Evolutionary conservation across 2,329 filamentous ascomycete species (phyloP).

Genomic region (Penicillium sp.): DNA sequence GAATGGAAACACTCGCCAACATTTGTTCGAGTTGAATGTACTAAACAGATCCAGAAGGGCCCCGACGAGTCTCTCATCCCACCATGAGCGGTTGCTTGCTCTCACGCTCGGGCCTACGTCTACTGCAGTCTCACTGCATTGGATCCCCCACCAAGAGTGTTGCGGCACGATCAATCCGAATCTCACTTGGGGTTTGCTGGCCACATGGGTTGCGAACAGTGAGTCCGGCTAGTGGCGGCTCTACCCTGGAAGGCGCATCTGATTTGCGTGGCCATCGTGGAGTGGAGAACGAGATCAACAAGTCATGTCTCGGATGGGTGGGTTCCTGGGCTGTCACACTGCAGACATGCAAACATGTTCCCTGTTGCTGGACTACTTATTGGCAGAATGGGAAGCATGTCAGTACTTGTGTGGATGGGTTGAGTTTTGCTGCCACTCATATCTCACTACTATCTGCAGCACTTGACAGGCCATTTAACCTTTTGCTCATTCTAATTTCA

Average conservation of each 20-base stretch:
- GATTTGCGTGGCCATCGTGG: not conserved
- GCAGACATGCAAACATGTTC: not conserved
- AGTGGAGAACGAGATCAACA: not conserved
- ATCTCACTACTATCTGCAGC: not conserved
- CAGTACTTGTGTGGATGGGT: not conserved
- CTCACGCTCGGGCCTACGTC: not conserved
- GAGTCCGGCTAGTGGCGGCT: not conserved
- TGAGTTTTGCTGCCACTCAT: not conserved
- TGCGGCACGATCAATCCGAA: not conserved
- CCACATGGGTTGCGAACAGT: not conserved
- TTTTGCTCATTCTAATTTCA: not conserved
- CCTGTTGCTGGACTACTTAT: not conserved
- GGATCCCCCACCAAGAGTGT: not conserved
- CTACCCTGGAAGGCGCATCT: not conserved
- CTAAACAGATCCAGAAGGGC: not conserved
- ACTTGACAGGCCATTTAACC: not conserved
- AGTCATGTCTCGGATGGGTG: not conserved
- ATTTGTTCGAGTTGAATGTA: not conserved
- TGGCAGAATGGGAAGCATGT: not conserved
- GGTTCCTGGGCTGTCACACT: not conserved
- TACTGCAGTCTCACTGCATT: not conserved
- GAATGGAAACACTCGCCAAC: not conserved
- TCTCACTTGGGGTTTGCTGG: not conserved
- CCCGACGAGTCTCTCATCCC: not conserved
- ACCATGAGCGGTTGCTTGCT: not conserved